Base-by-base conservation (phyloP, 2,329 filamentous ascomycete species). In the Alternaria gansuensis region DNA sequence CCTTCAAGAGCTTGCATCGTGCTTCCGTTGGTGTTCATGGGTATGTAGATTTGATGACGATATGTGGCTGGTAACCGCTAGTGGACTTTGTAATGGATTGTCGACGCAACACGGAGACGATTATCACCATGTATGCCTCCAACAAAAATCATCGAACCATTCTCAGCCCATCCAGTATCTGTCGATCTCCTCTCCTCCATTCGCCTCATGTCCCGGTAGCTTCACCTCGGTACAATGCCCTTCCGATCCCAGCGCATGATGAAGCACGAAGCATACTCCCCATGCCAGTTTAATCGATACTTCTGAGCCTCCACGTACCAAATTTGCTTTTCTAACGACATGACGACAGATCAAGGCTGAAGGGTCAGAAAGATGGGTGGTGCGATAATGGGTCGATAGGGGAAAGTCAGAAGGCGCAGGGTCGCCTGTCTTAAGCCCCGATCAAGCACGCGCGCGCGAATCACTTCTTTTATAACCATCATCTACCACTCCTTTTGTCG, bases 111-210 rank as follows among this genome's bases (percentile, higher is more conserved):
- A 36, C 23, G 21, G 23, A 48, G 44, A 48, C 29, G 23, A 36
- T 23, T 23, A 3, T 26, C 3, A 26, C 21, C 31, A 48, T 23
- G 37, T 11, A 34, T 24, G 21, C n/a, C 31, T 40, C 37, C 9
- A 24, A 48, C 10, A 14, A 14, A 17, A 17, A 44, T 24, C 9
- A 56, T 56, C 54, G 54, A 45, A 56, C 31, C 36, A 56, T 31
- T 8, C n/a, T 56, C 46, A 41, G 43, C 44, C 54, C 37, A 56
- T 11, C 5, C n/a, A 23, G 5, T n/a, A 39, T 24, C 6, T 13
- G 5, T 34, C 24, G 44, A n/a, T 48, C 21, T 33, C 13, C 23
- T 23, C 44, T 48, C 44, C 13, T 48, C 44, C 36, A 2, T 24
- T 31, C 48, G 37, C 23, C 23, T 44, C 39, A 17, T 17, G 14